These are phyloP conservation scores for Alternaria alternata DNA, from an alignment of 2,329 filamentous ascomycete genomes.

Conservation along the genomic window DNA sequence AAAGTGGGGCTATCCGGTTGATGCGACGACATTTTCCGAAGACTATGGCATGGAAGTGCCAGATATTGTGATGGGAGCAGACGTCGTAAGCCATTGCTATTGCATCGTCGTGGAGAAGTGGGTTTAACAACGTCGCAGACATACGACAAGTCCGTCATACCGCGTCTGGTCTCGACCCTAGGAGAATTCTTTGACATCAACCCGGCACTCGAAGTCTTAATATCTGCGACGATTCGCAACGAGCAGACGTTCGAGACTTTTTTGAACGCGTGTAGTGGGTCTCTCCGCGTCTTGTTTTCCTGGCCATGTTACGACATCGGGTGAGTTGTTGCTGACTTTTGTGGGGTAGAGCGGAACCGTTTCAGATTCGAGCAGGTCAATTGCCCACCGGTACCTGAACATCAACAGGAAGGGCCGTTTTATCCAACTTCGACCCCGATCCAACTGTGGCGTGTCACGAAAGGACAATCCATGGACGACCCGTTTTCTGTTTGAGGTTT, in stretches of 20 bases:
- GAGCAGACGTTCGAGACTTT: constrained; percentile 73
- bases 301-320: constrained; percentile 27
- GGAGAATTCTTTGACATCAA: constrained; percentile 67
- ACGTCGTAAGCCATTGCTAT: constrained; percentile 62
- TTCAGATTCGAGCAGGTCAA: constrained; percentile 45
- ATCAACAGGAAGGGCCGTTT: constrained; percentile 68
- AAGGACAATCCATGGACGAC: constrained; percentile 27
- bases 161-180: constrained; percentile 70
- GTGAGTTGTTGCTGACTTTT: constrained; percentile 45
- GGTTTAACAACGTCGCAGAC: constrained; percentile 58
- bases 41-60: constrained; percentile 56
- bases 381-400: constrained; percentile 42
- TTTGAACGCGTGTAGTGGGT: constrained; percentile 64
- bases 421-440: constrained; percentile 69
- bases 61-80: constrained; percentile 76
- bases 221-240: constrained; percentile 76
- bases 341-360: constrained; percentile 51
- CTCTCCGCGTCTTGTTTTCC: constrained; percentile 40
- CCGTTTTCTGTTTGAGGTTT: constrained; percentile 37
- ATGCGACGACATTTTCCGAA: constrained; percentile 66
- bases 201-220: constrained; percentile 66
- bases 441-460: constrained; percentile 60
- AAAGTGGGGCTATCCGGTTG: constrained; percentile 69
- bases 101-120: constrained; percentile 14
- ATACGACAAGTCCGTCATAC: constrained; percentile 72